These are phyloP conservation scores for Fistulifera pelliculosa DNA, from an alignment of 108 stramenopile genomes.

Conservation along the genomic window DNA sequence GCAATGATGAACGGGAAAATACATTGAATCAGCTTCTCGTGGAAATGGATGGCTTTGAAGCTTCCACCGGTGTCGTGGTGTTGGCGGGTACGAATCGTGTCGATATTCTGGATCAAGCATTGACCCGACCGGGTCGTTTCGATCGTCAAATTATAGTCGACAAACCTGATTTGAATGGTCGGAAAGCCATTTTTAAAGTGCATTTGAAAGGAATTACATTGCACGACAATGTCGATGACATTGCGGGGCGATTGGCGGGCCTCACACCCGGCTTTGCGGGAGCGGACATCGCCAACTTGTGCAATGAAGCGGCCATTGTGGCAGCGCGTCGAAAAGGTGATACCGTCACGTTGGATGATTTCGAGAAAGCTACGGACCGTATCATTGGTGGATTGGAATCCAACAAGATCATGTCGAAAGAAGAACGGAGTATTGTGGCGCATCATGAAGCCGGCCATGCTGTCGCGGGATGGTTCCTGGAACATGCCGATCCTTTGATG, in stretches of 20 bases:
- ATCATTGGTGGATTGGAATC: constrained; percentile 95
- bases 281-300: constrained; percentile 96
- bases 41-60: constrained; percentile 96
- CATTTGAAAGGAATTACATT: constrained; percentile 81
- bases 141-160: constrained; percentile 93
- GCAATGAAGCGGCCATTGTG: constrained; percentile 97
- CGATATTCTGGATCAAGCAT: constrained; percentile 87
- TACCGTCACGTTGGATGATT: constrained; percentile 77
- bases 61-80: constrained; percentile 82
- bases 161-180: constrained; percentile 86
- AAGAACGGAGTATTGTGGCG: constrained; percentile 87
- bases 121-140: constrained; percentile 89
- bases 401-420: constrained; percentile 85
- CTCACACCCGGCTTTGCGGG: constrained; percentile 93
- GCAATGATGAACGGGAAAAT: constrained; percentile 97
- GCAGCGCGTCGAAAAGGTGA: constrained; percentile 89
- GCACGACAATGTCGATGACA: constrained; percentile 49
- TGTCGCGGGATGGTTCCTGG: constrained; percentile 90
- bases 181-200: constrained; percentile 88
- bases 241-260: constrained; percentile 85
- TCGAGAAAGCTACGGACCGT: constrained; percentile 91
- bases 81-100: constrained; percentile 92
- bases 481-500: constrained; percentile 92
- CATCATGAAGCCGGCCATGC: constrained; percentile 99
- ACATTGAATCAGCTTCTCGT: constrained; percentile 97